phyloP scores from a whole-genome alignment of 192 early-diverging fungal species.

The Coemansia sp. region DNA sequence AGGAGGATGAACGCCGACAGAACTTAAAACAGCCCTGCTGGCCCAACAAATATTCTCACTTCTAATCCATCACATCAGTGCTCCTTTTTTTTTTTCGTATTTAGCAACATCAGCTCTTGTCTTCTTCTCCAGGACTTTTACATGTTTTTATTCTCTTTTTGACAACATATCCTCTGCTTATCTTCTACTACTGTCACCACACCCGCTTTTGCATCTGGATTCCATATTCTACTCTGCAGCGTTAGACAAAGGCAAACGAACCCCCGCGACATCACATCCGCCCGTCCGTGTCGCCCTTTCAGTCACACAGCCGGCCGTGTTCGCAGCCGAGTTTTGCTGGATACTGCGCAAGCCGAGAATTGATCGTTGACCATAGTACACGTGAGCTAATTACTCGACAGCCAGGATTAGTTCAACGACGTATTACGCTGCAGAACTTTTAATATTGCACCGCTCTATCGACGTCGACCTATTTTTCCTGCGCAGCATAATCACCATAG shows the following conservation, averaged over 20 bases:
- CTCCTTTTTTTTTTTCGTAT: background rate
- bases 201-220: background rate
- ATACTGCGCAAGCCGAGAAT: background rate
- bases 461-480: too few species aligned
- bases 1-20: background rate
- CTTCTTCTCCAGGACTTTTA: background rate
- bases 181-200: background rate
- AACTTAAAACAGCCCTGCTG: conserved; percentile 4
- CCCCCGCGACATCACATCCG: background rate
- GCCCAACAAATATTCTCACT: too few species aligned
- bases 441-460: background rate
- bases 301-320: background rate
- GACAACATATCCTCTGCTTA: background rate
- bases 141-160: background rate
- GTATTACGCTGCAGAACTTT: background rate
- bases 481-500: too few species aligned
- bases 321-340: background rate
- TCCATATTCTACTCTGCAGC: background rate
- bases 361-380: background rate
- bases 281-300: conserved; percentile 1
- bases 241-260: background rate
- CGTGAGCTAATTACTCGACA: background rate
- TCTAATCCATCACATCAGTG: conserved; percentile 5
- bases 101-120: background rate
- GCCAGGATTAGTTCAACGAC: background rate